Base-by-base conservation (phyloP, 2,329 filamentous ascomycete species). In the Sporothrix pseudoabietina region DNA sequence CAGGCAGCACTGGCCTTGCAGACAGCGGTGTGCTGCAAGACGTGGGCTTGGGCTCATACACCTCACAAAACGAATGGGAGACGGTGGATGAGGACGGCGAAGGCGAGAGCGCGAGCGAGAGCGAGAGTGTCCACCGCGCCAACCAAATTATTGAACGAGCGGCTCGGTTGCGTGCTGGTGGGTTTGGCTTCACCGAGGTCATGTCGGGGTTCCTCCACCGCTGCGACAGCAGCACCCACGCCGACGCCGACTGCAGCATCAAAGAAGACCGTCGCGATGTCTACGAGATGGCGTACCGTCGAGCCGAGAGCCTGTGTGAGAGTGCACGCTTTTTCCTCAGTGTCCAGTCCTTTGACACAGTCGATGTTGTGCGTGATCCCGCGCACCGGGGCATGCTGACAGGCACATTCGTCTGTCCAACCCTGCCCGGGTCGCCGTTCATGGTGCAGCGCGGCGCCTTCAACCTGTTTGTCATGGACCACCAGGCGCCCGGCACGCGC, bases 151-250 rank as follows among this genome's bases (percentile, higher is more conserved):
- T 87, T 71, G 78, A 79, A 26, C 78, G 79, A 30, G 87, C 86
- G 6, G 81, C 80, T 39, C 81, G 81, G 1, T 76, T 84, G 69
- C 82, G 85, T 44, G 83, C 84, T 10, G 81, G 81, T 59, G 87
- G 88, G 0, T 84, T 90, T 71, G 86, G 86, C 32, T 91, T 91
- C 77, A 87, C 87, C 0, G 89, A 91, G 78, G 85, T 90, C 73
- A 90, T 91, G 88, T 84, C 86, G 8, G 89, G 89, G 10, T 87
- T 87, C 76, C 83, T 92, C 35, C 87, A 89, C 76, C 78, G 81
- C 65, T 83, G 84, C 54, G 78, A 68, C 12, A 32, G 1, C 41
- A 16, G 39, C 22, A 4, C 41, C 4, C 30, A 52, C n/a, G 16
- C 47, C n/a, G 3, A 26, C 8, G 57, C 35, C 10, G n/a, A 22